Percentiles rank a stretch among this genome's conserved stretches.
phyloP scores from a whole-genome alignment of 2,329 filamentous ascomycete genomes.

The Calonectria naviculata region DNA sequence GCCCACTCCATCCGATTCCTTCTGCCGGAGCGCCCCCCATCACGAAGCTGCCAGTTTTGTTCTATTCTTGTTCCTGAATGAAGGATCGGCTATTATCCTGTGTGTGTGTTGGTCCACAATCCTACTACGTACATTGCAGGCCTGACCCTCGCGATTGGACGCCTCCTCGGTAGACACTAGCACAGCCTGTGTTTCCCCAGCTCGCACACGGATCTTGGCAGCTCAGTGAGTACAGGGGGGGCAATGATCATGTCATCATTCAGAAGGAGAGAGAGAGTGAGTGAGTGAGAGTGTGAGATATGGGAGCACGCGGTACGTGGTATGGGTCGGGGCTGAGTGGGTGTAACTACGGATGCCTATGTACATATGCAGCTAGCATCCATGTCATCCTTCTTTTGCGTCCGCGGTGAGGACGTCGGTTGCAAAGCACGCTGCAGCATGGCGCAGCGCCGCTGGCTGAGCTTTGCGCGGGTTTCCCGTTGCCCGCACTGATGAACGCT shows the following conservation, averaged over 20 bases:
- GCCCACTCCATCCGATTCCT: not conserved
- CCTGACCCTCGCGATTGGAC: constrained; percentile 29
- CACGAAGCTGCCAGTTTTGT: not conserved
- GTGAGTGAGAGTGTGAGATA: not conserved
- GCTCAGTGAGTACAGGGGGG: not conserved
- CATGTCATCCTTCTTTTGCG: constrained; percentile 2
- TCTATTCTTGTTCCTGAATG: constrained; percentile 8
- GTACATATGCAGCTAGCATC: constrained; percentile 5
- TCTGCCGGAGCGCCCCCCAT: not conserved
- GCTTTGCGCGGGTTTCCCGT: not conserved
- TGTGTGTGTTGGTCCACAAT: constrained; percentile 11
- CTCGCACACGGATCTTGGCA: constrained; percentile 18
- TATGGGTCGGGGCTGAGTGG: not conserved
- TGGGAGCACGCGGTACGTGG: not conserved
- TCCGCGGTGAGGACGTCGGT: not conserved
- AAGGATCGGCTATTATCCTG: not conserved
- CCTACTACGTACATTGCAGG: not conserved
- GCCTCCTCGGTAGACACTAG: constrained; percentile 29
- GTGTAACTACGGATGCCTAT: not conserved
- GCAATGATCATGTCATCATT: not conserved
- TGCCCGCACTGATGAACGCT: not conserved
- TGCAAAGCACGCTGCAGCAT: not conserved
- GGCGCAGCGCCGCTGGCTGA: constrained; percentile 5
- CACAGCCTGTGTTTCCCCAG: constrained; percentile 22
- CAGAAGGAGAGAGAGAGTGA: too few species aligned